Percentiles rank a stretch among this genome's conserved stretches.
Conservation (phyloP, 2,329 filamentous ascomycete genomes). For the Nakataea oryzae region DNA sequence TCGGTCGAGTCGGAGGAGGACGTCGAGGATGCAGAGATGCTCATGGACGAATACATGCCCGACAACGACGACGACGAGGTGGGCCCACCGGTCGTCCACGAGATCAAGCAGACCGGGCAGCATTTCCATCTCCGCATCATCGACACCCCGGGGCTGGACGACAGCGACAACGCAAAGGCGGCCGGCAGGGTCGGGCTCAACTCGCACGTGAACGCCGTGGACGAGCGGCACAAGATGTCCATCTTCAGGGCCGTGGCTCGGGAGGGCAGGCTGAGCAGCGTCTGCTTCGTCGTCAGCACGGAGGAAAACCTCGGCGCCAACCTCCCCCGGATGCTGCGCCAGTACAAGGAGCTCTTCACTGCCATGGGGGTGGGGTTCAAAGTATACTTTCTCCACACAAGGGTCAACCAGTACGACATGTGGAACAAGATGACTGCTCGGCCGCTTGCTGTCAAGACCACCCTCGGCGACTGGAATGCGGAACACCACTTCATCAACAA, state of each 20-base stretch:
- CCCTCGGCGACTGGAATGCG: neutral
- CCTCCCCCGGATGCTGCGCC: neutral
- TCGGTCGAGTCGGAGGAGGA: neutral
- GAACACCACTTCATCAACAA: neutral
- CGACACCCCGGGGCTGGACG: neutral
- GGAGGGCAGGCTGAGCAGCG: neutral
- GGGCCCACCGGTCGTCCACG: neutral
- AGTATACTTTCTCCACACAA: neutral
- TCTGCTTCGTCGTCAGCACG: neutral
- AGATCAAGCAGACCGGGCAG: neutral
- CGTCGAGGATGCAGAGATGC: neutral
- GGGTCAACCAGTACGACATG: neutral
- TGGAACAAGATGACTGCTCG: neutral
- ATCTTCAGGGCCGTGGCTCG: neutral
- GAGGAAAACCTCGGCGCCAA: neutral
- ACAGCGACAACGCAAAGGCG: neutral
- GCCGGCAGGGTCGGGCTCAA: neutral
- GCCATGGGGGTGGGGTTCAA: neutral
- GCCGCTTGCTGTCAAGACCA: neutral
- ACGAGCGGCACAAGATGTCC: slow-evolving; percentile 3
- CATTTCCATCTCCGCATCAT: neutral
- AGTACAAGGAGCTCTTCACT: neutral
- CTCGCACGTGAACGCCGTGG: neutral
- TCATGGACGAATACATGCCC: neutral
- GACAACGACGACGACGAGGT: neutral